phyloP scores from a whole-genome alignment of 768 basidiomycete species.

The Boletus patriciae region DNA sequence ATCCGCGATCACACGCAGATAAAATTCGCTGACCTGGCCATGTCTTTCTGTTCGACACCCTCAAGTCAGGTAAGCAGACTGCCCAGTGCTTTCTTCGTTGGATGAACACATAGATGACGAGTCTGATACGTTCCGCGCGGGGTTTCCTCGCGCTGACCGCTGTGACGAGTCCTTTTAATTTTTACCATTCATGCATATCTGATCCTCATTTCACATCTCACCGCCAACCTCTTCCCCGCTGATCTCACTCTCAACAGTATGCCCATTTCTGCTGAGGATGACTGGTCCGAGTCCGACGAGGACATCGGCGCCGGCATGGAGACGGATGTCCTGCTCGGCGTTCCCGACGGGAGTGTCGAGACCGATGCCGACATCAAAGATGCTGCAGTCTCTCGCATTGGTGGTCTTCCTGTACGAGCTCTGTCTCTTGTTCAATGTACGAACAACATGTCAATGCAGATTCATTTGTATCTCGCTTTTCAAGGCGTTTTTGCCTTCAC shows the following conservation, averaged over 20 bases:
- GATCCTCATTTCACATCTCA: conserved; percentile 40
- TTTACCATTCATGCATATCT: conserved; percentile 96
- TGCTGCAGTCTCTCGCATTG: conserved; percentile 85
- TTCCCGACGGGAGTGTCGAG: conserved; percentile 74
- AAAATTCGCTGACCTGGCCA: conserved; percentile 10
- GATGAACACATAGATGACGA: conserved; percentile 73
- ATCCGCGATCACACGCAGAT: background rate
- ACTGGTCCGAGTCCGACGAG: conserved; percentile 83
- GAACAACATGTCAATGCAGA: conserved; percentile 44
- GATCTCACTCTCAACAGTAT: conserved; percentile 30
- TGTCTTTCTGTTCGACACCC: conserved; percentile 7
- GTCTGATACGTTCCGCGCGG: conserved; percentile 64
- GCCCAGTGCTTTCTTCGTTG: conserved; percentile 7
- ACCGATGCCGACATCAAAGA: conserved; percentile 60
- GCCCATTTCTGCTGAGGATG: conserved; percentile 49
- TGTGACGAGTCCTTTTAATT: conserved; percentile 62
- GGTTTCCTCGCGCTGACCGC: conserved; percentile 57
- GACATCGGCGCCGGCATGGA: conserved; percentile 56
- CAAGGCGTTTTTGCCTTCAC: conserved; percentile 72
- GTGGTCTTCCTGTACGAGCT: conserved; percentile 83
- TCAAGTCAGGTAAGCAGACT: conserved; percentile 19
- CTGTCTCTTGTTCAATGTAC: conserved; percentile 47
- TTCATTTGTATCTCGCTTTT: conserved; percentile 43
- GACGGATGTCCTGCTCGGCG: conserved; percentile 73
- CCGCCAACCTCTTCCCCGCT: conserved; percentile 3